Evolutionary conservation across 495 filamentous ascomycete genomes (phyloP), one percentile per base, ranked within the genome.

Genomic region (Cladorrhinum samala): DNA sequence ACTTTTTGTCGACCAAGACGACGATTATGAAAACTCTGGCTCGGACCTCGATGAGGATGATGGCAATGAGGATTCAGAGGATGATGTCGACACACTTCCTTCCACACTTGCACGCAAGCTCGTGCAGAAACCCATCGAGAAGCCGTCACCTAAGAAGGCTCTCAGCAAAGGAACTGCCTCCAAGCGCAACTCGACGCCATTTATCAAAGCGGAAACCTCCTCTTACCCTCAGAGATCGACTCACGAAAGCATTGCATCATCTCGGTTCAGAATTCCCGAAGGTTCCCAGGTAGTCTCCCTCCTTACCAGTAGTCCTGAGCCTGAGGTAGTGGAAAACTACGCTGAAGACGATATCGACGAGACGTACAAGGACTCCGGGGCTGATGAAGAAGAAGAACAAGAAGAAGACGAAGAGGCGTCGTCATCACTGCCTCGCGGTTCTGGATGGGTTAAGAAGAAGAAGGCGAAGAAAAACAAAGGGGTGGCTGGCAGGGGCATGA

Each of bases 261-360:
- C 57, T 24, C 44, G 19, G 11, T 72, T 71, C 40, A 47, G 20
- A 3, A 50, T 70, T 24, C 72, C 72, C 1, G 50, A 65, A 1
- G 71, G 72, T 1, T 64, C 66, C 0, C 72, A 76, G 47, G 65
- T 76, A 7, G 50, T 72, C 7, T 68, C 67, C 14, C 54, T 77
- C 4, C 54, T 71, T 23, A 62, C 66, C 1, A 71, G 61, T 49
- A 63, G 72, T 53, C 64, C 68, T 0, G 72, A 74, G 50, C 61
- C 72, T 1, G 65, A 52, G 23, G 53, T 64, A 14, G 56, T 49
- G 7, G 73, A 76, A 30, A 24, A 73, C 42, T 74, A 75, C 49
- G 69, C 72, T 3, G 73, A 75, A 3, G 72, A 75, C 6, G 64
- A 63, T n/a, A 56, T 70, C 24, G 72, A 74, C 45, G 64, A 60